Percentiles rank a stretch among this genome's conserved stretches.
Conservation (phyloP, 371 early-diverging fungal species). For the Fennellomyces sp. region DNA sequence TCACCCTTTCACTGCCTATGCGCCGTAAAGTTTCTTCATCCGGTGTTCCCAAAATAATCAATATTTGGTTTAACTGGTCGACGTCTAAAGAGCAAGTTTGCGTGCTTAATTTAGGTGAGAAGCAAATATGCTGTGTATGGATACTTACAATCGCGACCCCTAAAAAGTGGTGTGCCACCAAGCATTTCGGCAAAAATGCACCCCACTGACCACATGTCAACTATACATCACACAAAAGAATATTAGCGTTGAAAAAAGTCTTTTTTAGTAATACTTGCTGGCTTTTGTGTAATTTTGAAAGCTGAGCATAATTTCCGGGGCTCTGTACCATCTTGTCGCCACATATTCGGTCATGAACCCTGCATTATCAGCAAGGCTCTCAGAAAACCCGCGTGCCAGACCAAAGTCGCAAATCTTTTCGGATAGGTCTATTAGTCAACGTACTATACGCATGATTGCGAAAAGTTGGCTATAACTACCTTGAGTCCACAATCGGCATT, state of each 20-base stretch:
- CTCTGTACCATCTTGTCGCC: constrained; percentile 98
- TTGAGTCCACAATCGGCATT: constrained; percentile 98
- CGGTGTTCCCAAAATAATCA: constrained; percentile 97
- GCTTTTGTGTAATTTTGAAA: constrained; percentile 95
- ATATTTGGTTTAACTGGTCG: constrained; percentile 98
- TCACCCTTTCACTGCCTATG: constrained; percentile 79
- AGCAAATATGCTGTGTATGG: no score
- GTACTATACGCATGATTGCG: not conserved
- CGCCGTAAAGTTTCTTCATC: constrained; percentile 89
- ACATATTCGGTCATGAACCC: constrained; percentile 98
- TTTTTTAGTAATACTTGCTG: constrained; percentile 58
- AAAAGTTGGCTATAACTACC: constrained; percentile 31
- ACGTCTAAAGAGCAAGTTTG: constrained; percentile 65
- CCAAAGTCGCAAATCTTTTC: constrained; percentile 97
- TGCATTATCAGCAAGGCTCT: constrained; percentile 76
- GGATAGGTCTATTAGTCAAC: not conserved
- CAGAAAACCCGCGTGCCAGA: constrained; percentile 89
- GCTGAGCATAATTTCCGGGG: constrained; percentile 98
- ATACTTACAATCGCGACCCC: constrained; percentile 87
- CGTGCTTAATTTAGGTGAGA: no score
- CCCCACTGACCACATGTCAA: constrained; percentile 98
- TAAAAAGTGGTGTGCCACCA: constrained; percentile 87
- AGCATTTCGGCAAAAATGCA: constrained; percentile 97
- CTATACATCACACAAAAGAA: constrained; percentile 35
- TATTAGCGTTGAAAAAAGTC: not conserved